Evolutionary conservation across 257 asterid genomes (phyloP).

Genomic region (Nicotiana noctiflora): DNA sequence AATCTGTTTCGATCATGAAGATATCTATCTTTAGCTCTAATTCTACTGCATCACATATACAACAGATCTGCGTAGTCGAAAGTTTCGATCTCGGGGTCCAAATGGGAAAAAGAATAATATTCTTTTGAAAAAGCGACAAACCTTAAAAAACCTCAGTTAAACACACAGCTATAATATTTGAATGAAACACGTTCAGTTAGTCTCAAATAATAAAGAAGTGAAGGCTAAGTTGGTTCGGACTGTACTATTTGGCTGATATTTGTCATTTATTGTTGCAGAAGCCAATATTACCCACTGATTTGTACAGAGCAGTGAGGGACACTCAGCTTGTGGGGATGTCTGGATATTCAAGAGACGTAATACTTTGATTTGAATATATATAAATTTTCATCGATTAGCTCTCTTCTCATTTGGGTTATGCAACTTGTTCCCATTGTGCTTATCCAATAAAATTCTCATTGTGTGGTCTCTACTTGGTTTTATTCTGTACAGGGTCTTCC

Average conservation of each 20-base stretch:
- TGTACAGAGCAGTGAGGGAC: constrained; percentile 66
- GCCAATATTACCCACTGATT: constrained; percentile 57
- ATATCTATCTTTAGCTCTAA: not conserved
- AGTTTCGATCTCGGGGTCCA: not conserved
- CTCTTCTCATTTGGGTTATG: not conserved
- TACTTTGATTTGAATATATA: not conserved
- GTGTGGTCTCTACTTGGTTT: not conserved
- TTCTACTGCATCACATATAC: not conserved
- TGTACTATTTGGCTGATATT: not conserved
- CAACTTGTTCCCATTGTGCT: not conserved
- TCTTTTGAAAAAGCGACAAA: not conserved
- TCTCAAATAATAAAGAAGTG: not conserved
- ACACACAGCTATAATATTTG: not conserved
- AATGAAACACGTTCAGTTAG: not conserved
- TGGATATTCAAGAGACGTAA: constrained; percentile 78
- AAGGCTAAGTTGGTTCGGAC: not conserved
- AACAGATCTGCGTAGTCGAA: not conserved
- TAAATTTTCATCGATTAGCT: not conserved
- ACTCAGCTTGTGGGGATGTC: constrained; percentile 80
- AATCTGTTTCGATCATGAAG: not conserved
- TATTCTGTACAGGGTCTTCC: constrained; percentile 56
- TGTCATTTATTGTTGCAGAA: constrained; percentile 42
- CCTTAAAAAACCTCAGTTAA: not conserved
- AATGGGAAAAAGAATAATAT: not conserved
- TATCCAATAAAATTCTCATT: not conserved